Evolutionary conservation across 2,329 filamentous ascomycete species (phyloP), one percentile per base, ranked within the genome.

Genomic region (Fusarium camptoceras): DNA sequence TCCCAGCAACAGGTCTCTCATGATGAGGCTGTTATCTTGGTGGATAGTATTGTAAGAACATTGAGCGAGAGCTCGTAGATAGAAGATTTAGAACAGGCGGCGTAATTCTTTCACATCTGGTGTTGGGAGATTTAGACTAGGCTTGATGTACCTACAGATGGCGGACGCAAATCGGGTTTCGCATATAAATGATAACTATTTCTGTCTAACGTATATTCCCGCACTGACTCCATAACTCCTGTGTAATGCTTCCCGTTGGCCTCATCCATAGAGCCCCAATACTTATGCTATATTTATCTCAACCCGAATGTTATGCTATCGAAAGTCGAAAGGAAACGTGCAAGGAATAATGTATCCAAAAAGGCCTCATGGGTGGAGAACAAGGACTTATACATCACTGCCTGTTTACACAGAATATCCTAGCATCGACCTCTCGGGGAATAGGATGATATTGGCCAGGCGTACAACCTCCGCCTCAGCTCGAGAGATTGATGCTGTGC

Each of bases 361-460:
- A 8, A 43, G 18, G 16, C 6, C 18, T 10, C 8, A n/a, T 48
- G 15, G 15, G 7, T 18, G 24, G 22, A 20, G n/a, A 49, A 20
- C n/a, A 27, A 37, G 8, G 28, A 28, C 18, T 6, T 6, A 20
- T 25, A n/a, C 8, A 18, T 11, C 24, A 37, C 18, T 37, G n/a
- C 24, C 28, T 64, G 31, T 46, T 56, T 28, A 77, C 24, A 77
- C 76, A 3, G 74, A 77, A 53, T 76, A 77, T 10, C 75, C 76
- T 59, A 76, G 59, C 77, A 78, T 79, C 8, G 75, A 86, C 18
- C 81, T 78, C 64, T 87, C 85, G 4, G 86, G 86, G 67, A 88
- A 88, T 28, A 88, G 76, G 55, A 88, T 88, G 56, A 86, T 86
- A 73, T 88, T 88, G 24, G 86, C 85, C 39, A 88, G 77, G 39